These are phyloP conservation scores for Melastoma candidum DNA, from an alignment of 441 rosid species.

Conservation along the genomic window DNA sequence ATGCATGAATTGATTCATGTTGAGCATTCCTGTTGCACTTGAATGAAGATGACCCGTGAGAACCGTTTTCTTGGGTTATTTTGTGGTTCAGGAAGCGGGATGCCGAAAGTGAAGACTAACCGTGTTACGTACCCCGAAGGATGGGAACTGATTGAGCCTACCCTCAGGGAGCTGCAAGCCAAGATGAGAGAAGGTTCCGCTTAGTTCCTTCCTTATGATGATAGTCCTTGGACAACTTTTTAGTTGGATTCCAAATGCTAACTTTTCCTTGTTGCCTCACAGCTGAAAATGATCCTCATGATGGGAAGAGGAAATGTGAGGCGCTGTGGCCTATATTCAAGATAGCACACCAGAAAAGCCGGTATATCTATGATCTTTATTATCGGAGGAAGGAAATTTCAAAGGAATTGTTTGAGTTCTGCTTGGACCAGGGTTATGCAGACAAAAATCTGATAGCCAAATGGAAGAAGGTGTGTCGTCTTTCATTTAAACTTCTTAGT, in stretches of 20 bases:
- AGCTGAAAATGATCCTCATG: conserved; percentile 73
- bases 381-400: conserved; percentile 55
- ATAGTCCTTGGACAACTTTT: neutral
- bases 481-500: no score
- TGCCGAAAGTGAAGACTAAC: conserved; percentile 80
- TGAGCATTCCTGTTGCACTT: no score
- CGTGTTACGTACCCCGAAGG: conserved; percentile 65
- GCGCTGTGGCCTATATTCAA: conserved; percentile 71
- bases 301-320: conserved; percentile 75
- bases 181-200: conserved; percentile 78
- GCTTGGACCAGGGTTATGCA: conserved; percentile 63
- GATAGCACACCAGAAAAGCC: conserved; percentile 68
- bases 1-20: no score
- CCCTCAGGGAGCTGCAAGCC: conserved; percentile 52
- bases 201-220: neutral
- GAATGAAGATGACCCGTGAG: no score
- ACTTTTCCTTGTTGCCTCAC: neutral
- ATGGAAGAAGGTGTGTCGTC: no score
- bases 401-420: conserved; percentile 62
- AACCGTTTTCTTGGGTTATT: no score
- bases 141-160: conserved; percentile 84
- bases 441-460: no score
- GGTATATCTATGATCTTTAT: conserved; percentile 54
- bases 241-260: neutral
- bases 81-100: conserved; percentile 19